Percentiles rank a stretch among this genome's conserved stretches.
phyloP scores from a whole-genome alignment of 345 rosid genomes.

The Boechera stricta region DNA sequence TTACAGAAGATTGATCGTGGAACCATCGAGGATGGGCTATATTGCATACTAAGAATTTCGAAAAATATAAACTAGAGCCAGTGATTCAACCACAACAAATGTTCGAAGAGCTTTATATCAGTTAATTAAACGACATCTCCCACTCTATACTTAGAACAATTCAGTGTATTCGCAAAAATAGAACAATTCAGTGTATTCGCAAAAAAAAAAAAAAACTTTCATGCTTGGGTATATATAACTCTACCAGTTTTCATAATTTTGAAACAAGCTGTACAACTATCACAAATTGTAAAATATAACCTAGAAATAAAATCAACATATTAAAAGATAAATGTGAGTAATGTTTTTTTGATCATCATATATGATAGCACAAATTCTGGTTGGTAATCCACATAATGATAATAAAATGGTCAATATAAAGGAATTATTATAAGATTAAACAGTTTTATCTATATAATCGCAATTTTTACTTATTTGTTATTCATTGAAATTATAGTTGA shows the following conservation, averaged over 20 bases:
- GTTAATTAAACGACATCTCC: conserved; percentile 9
- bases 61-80: conserved; percentile 9
- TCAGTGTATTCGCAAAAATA: neutral
- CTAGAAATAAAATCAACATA: neutral
- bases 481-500: neutral
- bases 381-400: neutral
- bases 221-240: neutral
- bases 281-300: neutral
- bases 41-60: conserved; percentile 6
- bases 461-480: neutral
- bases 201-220: neutral
- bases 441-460: neutral
- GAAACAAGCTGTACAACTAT: neutral
- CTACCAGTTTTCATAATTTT: neutral
- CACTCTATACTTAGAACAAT: neutral
- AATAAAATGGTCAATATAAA: neutral
- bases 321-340: neutral
- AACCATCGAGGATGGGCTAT: conserved; percentile 39
- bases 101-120: conserved; percentile 15
- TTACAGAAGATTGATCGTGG: no score
- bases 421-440: neutral
- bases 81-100: conserved; percentile 33
- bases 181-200: neutral
- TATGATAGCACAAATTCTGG: neutral
- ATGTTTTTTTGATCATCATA: neutral